Conservation (phyloP, 257 asterid genomes). For the Rehmannia glutinosa region DNA sequence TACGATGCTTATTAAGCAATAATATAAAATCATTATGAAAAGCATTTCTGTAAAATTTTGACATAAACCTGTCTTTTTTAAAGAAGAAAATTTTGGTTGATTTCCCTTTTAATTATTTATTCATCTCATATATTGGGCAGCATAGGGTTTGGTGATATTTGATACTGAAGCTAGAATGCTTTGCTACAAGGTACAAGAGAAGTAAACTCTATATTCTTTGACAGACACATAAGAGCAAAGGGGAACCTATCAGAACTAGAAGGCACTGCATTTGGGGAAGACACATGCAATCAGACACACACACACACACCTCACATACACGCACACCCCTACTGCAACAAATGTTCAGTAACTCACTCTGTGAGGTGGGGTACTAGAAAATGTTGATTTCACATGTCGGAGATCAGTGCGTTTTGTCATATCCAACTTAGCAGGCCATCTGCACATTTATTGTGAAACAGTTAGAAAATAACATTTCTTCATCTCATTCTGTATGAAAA, state of each 20-base stretch:
- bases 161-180: neutral
- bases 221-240: neutral
- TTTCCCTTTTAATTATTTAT: neutral
- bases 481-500: constrained; percentile 8
- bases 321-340: neutral
- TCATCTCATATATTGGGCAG: neutral
- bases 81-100: neutral
- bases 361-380: constrained; percentile 65
- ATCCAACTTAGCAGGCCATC: constrained; percentile 92
- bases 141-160: neutral
- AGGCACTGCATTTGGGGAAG: neutral
- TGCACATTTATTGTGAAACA: constrained; percentile 43
- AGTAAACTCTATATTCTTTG: neutral
- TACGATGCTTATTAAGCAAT: neutral
- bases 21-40: neutral
- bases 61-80: neutral
- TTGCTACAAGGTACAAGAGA: neutral
- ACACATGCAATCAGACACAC: neutral
- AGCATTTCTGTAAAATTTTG: neutral
- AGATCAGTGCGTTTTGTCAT: constrained; percentile 92
- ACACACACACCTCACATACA: neutral
- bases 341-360: constrained; percentile 50
- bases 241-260: neutral
- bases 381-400: constrained; percentile 72
- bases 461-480: neutral